A percentile compares a stretch with the other conserved stretches of the same genome.
Conservation (phyloP, 306 rosid genomes). For the apple (Malus domestica) region ASM211411v1 NC_041804.1:2522501-2523000, state of each 20-base stretch:
- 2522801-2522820: constrained; percentile 39
- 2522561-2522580: not conserved
- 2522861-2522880: not conserved
- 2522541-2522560: not conserved
- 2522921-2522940: constrained; percentile 36
- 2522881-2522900: constrained; percentile 26
- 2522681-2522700: constrained; percentile 60
- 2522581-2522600: not conserved
- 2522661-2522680: constrained; percentile 95
- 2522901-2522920: constrained; percentile 16
- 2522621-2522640: constrained; percentile 74
- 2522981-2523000: not conserved
- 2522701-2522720: constrained; percentile 45
- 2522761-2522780: not conserved
- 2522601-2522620: constrained; percentile 53
- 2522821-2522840: constrained; percentile 45
- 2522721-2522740: constrained; percentile 45
- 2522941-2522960: not conserved
- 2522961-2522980: not conserved
- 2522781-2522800: not conserved
- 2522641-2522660: constrained; percentile 54
- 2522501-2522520: not conserved
- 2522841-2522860: constrained; percentile 32
- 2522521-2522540: not conserved
- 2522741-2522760: not conserved